Percentiles rank a stretch among this genome's conserved stretches.
Conservation (phyloP, 1,139 yeast species). For the Diutina siamensis region DNA sequence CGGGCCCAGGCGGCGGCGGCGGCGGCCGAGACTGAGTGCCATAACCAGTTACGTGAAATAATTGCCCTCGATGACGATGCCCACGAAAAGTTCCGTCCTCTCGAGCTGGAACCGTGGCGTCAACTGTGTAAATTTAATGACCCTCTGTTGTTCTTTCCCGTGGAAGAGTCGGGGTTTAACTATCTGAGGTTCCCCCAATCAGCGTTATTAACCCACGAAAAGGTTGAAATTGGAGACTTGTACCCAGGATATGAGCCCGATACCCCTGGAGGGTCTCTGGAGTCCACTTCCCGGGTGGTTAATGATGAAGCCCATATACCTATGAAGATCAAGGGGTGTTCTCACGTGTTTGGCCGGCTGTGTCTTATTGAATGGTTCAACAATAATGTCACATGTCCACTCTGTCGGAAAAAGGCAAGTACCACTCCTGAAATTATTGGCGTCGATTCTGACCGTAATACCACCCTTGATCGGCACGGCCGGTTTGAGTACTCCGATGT, state of each 20-base stretch:
- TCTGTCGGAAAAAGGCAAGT: slow-evolving; percentile 26
- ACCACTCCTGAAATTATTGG: neutral
- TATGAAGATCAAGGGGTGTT: slow-evolving; percentile 33
- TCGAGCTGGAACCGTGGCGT: slow-evolving; percentile 6
- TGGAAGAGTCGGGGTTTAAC: slow-evolving; percentile 20
- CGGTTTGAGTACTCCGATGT: neutral
- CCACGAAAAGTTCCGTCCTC: slow-evolving; percentile 4
- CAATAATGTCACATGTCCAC: slow-evolving; percentile 31
- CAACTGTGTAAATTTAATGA: slow-evolving; percentile 18
- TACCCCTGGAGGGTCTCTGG: slow-evolving; percentile 11
- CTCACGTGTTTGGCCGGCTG: slow-evolving; percentile 30
- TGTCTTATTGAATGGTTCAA: slow-evolving; percentile 35
- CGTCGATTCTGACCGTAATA: neutral
- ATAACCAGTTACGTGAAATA: neutral
- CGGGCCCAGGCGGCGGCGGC: neutral
- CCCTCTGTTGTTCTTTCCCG: slow-evolving; percentile 29
- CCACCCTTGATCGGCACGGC: neutral
- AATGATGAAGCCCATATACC: slow-evolving; percentile 22
- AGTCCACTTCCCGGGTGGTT: slow-evolving; percentile 10
- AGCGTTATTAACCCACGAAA: slow-evolving; percentile 16
- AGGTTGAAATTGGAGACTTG: slow-evolving; percentile 18
- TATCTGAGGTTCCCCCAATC: slow-evolving; percentile 26
- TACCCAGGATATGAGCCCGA: slow-evolving; percentile 18
- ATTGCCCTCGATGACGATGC: neutral
- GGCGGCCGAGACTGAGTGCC: neutral